These are phyloP conservation scores for Jaapia argillacea DNA, from an alignment of 768 basidiomycete genomes.

Conservation along the genomic window DNA sequence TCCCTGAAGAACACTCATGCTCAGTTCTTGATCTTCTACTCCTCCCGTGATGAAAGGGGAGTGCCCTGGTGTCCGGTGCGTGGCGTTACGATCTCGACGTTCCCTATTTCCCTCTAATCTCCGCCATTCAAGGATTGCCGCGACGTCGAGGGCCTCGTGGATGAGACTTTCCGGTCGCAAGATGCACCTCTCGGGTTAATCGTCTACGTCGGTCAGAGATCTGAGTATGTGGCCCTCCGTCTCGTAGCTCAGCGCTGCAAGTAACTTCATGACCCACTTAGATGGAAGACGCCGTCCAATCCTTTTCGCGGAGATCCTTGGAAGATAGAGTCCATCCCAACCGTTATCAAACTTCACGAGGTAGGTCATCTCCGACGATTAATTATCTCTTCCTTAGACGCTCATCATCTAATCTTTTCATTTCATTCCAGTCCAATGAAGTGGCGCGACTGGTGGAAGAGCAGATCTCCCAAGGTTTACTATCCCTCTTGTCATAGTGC, in stretches of 20 bases:
- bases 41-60: conserved; percentile 49
- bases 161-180: conserved; percentile 34
- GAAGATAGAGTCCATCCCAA: conserved; percentile 50
- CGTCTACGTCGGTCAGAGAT: conserved; percentile 57
- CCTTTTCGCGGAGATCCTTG: conserved; percentile 54
- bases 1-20: conserved; percentile 34
- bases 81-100: conserved; percentile 4
- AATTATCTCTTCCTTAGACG: too few relatives aligned
- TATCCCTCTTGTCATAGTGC: too few relatives aligned
- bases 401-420: too few relatives aligned
- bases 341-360: conserved; percentile 49
- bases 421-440: too few relatives aligned
- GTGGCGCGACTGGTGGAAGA: too few relatives aligned
- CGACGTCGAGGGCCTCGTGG: conserved; percentile 45
- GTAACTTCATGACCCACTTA: conserved; percentile 19
- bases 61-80: conserved; percentile 64
- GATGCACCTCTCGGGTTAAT: conserved; percentile 44
- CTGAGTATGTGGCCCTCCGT: conserved; percentile 37
- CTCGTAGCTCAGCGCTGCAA: conserved; percentile 1
- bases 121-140: conserved; percentile 77
- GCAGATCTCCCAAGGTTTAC: too few relatives aligned
- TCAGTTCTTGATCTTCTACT: conserved; percentile 57
- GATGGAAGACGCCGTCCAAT: conserved; percentile 58
- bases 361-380: too few relatives aligned
- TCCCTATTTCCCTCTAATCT: background rate